These are phyloP conservation scores for Bretziella fagacearum DNA, from an alignment of 2,329 filamentous ascomycete species.

Conservation along the genomic window DNA sequence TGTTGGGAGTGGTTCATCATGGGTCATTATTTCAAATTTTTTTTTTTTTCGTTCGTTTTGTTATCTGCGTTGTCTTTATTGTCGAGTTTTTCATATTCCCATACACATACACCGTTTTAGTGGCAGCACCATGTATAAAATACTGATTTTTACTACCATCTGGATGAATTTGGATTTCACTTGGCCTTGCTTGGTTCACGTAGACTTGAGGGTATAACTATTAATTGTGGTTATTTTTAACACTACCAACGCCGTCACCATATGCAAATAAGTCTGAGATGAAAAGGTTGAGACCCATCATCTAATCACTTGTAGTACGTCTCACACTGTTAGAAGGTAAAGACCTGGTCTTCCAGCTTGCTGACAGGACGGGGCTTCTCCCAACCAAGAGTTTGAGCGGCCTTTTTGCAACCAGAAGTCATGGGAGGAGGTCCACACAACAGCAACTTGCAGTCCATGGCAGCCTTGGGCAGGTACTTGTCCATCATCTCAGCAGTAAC, in stretches of 20 bases:
- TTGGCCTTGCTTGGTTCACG: no score
- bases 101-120: conserved; percentile 7
- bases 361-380: conserved; percentile 86
- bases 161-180: no score
- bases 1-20: neutral
- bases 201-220: no score
- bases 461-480: conserved; percentile 68
- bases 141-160: neutral
- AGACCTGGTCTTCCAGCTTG: conserved; percentile 96
- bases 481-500: conserved; percentile 89
- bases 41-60: neutral
- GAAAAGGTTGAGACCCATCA: no score
- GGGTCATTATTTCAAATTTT: conserved; percentile 1
- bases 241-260: neutral
- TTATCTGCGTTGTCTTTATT: neutral
- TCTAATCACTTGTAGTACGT: neutral
- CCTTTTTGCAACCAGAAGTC: conserved; percentile 94
- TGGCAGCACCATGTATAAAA: conserved; percentile 9
- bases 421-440: conserved; percentile 93
- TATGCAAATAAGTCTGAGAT: no score
- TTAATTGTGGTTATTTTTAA: no score
- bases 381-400: conserved; percentile 73
- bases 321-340: conserved; percentile 51
- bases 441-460: conserved; percentile 78
- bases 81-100: neutral